Conservation (phyloP, 345 rosid species). For the Eutrema yunnanense region DNA sequence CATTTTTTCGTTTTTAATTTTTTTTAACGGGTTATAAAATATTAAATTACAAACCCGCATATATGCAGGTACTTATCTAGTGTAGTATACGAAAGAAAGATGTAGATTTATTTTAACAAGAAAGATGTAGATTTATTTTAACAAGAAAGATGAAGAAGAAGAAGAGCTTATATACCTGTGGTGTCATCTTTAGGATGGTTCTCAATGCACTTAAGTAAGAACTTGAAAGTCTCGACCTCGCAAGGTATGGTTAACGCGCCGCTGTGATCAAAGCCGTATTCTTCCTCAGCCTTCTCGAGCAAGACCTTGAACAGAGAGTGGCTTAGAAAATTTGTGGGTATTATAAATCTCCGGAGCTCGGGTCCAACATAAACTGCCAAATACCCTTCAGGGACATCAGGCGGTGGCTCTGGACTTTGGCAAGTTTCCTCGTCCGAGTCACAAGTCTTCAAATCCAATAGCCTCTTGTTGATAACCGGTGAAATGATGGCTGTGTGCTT, state of each 20-base stretch:
- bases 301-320: constrained; percentile 76
- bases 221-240: constrained; percentile 92
- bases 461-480: constrained; percentile 41
- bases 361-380: constrained; percentile 85
- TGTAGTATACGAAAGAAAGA: neutral
- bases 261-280: constrained; percentile 76
- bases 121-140: neutral
- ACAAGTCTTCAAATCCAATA: constrained; percentile 35
- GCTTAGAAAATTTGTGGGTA: constrained; percentile 80
- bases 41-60: too few species aligned
- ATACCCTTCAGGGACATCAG: constrained; percentile 81
- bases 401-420: constrained; percentile 60
- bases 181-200: constrained; percentile 39
- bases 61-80: too few species aligned
- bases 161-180: constrained; percentile 1
- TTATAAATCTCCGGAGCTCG: constrained; percentile 88
- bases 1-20: too few species aligned
- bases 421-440: constrained; percentile 85
- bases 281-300: constrained; percentile 84
- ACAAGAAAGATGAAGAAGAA: neutral
- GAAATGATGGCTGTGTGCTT: constrained; percentile 36
- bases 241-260: constrained; percentile 90
- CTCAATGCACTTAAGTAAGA: constrained; percentile 76
- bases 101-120: neutral
- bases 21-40: too few species aligned